These are phyloP conservation scores for Bacterosira constricta DNA, from an alignment of 108 stramenopile genomes.

Conservation along the genomic window DNA sequence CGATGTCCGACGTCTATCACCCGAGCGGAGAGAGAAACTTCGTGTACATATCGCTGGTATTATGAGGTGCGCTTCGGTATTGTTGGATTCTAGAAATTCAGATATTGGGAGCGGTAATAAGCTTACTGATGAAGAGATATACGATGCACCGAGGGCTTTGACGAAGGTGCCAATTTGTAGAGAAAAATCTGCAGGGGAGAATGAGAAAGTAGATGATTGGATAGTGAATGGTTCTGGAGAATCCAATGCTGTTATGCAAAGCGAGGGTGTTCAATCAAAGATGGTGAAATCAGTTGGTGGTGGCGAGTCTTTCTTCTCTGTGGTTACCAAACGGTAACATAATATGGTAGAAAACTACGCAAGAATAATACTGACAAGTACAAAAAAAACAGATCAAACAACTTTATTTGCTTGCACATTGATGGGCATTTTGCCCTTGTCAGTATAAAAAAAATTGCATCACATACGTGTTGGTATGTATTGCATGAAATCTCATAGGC, in stretches of 20 bases:
- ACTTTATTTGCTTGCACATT: too few relatives aligned
- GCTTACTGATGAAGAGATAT: constrained; percentile 42
- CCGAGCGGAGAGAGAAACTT: constrained; percentile 33
- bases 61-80: constrained; percentile 53
- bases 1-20: constrained; percentile 40
- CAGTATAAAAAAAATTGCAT: too few relatives aligned
- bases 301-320: constrained; percentile 31
- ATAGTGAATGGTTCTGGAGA: constrained; percentile 19
- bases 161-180: constrained; percentile 43
- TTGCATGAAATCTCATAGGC: too few relatives aligned
- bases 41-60: constrained; percentile 40
- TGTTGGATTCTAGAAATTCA: constrained; percentile 34
- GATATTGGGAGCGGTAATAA: not conserved
- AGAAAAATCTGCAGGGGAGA: not conserved
- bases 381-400: too few relatives aligned
- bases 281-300: constrained; percentile 27
- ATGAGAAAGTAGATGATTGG: constrained; percentile 24
- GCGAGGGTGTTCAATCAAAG: constrained; percentile 30
- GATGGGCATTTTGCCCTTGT: too few relatives aligned
- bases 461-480: too few relatives aligned
- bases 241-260: constrained; percentile 33
- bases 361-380: too few relatives aligned
- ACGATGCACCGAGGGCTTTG: constrained; percentile 51
- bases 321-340: constrained; percentile 37
- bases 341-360: not conserved